phyloP scores from a whole-genome alignment of 352 stramenopile species.

The Pythium utonaiense region DNA sequence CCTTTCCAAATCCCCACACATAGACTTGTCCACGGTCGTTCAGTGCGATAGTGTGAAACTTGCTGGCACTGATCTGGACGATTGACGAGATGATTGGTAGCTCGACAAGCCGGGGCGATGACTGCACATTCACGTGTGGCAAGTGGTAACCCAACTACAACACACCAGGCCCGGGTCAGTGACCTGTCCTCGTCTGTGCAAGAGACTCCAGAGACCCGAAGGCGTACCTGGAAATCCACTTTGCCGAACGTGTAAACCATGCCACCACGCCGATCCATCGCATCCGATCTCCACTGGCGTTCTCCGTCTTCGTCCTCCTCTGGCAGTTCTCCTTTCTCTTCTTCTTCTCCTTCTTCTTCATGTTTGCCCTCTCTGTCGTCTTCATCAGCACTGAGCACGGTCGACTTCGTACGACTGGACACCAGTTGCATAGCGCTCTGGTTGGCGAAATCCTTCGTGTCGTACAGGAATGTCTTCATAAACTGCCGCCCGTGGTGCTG shows the following conservation, averaged over 20 bases:
- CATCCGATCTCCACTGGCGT: neutral
- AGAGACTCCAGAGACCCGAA: slow-evolving; percentile 5
- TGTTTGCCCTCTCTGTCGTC: slow-evolving; percentile 7
- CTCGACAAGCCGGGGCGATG: slow-evolving; percentile 58
- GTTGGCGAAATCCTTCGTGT: slow-evolving; percentile 44
- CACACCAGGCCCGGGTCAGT: slow-evolving; percentile 4
- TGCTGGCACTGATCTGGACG: slow-evolving; percentile 68
- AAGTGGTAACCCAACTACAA: slow-evolving; percentile 76
- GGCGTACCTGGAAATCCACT: slow-evolving; percentile 72
- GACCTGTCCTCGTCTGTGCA: neutral
- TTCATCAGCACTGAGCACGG: slow-evolving; percentile 11
- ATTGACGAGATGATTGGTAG: slow-evolving; percentile 47
- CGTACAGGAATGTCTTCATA: slow-evolving; percentile 47
- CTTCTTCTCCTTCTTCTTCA: slow-evolving; percentile 3
- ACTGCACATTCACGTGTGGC: slow-evolving; percentile 73
- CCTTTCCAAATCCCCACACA: slow-evolving; percentile 83
- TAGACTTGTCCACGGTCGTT: slow-evolving; percentile 64
- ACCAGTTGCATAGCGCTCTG: slow-evolving; percentile 70
- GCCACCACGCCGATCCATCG: slow-evolving; percentile 23
- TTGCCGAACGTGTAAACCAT: slow-evolving; percentile 85
- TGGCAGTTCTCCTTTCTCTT: slow-evolving; percentile 1
- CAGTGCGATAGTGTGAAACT: slow-evolving; percentile 77
- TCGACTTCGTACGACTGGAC: slow-evolving; percentile 16
- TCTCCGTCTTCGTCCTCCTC: slow-evolving; percentile 3
- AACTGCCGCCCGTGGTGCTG: slow-evolving; percentile 45